Conservation (phyloP, 331 rosid species). For the Acacia concinna region DNA sequence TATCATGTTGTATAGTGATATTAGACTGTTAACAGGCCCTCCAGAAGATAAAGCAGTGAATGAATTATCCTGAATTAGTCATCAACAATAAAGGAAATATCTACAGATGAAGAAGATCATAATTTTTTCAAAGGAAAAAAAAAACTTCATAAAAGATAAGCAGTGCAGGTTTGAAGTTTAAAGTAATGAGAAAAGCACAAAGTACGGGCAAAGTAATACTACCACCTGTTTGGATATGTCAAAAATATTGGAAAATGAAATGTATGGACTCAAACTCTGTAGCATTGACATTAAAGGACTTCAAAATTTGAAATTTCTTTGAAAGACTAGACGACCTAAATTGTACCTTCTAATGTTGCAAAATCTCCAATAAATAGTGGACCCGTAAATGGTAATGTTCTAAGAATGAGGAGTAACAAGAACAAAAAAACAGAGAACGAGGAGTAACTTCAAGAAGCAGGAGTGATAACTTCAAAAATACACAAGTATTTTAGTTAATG, state of each 20-base stretch:
- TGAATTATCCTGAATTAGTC: neutral
- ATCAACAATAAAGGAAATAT: neutral
- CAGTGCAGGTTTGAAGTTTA: neutral
- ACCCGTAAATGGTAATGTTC: neutral
- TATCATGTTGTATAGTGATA: too few species aligned
- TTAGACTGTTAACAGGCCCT: neutral
- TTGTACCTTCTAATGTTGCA: neutral
- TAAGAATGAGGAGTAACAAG: neutral
- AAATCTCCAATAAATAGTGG: neutral
- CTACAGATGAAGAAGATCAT: neutral
- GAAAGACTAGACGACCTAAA: neutral
- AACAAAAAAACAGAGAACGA: too few species aligned
- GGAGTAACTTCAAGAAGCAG: neutral
- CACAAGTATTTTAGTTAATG: neutral
- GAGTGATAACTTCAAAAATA: neutral
- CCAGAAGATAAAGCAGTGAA: too few species aligned
- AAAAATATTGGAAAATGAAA: neutral
- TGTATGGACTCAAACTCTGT: neutral
- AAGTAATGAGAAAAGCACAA: neutral
- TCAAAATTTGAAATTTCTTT: neutral
- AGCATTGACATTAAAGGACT: neutral
- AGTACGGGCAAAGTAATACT: slow-evolving; percentile 9
- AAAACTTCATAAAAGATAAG: neutral
- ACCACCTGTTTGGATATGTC: neutral
- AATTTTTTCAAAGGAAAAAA: too few species aligned